These are phyloP conservation scores for Deinandra increscens DNA, from an alignment of 129 eudicot species.

Conservation along the genomic window DNA sequence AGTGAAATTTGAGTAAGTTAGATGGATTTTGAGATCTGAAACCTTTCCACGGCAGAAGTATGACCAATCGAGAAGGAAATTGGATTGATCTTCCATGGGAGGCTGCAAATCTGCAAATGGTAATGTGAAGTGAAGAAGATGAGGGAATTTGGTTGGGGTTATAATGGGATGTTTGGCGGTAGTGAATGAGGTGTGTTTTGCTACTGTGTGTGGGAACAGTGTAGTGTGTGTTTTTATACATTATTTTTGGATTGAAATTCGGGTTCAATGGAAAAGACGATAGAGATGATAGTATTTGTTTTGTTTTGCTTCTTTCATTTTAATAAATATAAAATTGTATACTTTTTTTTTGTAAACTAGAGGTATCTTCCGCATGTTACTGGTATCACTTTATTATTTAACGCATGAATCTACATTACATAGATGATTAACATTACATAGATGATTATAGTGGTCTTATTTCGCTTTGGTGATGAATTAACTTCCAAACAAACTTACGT, in stretches of 20 bases:
- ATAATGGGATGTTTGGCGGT: conserved; percentile 8
- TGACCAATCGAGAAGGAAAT: conserved; percentile 46
- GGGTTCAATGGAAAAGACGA: background rate
- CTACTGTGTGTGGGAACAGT: conserved; percentile 5
- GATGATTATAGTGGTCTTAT: no score
- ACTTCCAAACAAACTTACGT: no score
- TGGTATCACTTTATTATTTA: no score
- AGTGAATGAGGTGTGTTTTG: background rate
- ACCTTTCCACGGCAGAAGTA: conserved; percentile 56
- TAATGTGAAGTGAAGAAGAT: conserved; percentile 6
- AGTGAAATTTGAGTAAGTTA: background rate
- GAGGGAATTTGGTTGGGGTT: conserved; percentile 15
- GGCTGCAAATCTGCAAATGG: conserved; percentile 1
- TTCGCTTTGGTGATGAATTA: no score
- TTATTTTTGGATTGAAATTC: background rate
- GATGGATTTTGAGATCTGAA: background rate
- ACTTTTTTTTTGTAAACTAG: no score
- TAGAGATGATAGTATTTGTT: conserved; percentile 9
- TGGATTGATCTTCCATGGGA: conserved; percentile 50
- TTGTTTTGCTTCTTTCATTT: background rate
- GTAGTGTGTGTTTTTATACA: background rate
- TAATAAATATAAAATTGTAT: background rate
- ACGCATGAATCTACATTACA: no score
- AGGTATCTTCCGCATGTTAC: no score
- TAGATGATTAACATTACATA: no score